Base-by-base conservation (phyloP, 148 eudicot genomes). In the Amaranthus cruentus region DNA sequence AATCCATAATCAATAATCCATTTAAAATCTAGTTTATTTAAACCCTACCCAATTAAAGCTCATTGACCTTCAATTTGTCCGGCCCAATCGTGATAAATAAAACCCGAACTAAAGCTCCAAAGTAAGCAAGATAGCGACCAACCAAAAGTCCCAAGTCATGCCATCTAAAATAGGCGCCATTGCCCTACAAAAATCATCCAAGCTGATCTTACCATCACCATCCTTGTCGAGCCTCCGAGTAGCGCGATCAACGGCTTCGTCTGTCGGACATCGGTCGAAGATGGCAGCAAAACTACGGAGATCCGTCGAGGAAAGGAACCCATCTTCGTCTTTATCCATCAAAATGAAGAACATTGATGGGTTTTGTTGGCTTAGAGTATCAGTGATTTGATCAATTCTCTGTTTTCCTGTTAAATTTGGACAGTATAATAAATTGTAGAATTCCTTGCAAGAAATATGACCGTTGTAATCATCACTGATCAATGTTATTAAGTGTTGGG, bases 71-170 rank as follows among this genome's bases (percentile, higher is more conserved):
- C n/a, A n/a, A n/a, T n/a, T n/a, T n/a, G 18, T 28, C 38, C 38
- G 38, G 38, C 38, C 38, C 38, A 28, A 28, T 28, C 38, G 0
- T 0, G 38, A 28, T 28, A 28, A 28, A 28, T 28, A 28, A 28
- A 28, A 28, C 38, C 0, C 38, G 0, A 50, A 44, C 74, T 71
- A 71, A 21, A 71, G 66, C 6, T 71, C 9, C 18, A 71, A 47
- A 4, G 47, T 48, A 59, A 71, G 4, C 46, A 71, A 59, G 55
- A 71, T 71, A 48, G 74, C 66, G 59, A 71, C 74, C 55, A 71
- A 21, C 74, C 74, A 71, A 59, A 71, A 71, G 15, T 59, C 74
- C 71, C 74, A 71, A 47, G 74, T 59, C 55, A 71, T 47, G 6
- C 74, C 74, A 58, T 71, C 47, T 4, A 71, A 47, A 11, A 58